Evolutionary conservation across 2,329 filamentous ascomycete species (phyloP).

Genomic region (Lasiodiplodia citricola): DNA sequence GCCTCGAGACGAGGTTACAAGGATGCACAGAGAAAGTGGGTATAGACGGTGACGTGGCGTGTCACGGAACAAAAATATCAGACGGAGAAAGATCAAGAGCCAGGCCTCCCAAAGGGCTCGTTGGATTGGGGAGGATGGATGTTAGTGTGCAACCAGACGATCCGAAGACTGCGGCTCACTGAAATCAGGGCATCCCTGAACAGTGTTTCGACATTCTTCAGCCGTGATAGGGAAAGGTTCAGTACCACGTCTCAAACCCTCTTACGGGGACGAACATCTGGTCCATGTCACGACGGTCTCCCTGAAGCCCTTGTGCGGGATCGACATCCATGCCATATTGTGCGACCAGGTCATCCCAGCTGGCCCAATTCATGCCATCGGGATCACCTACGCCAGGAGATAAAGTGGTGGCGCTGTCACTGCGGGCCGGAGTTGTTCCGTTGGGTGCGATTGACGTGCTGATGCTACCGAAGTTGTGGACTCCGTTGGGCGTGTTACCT

Average conservation of each 20-base stretch:
- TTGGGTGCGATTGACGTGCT: background rate
- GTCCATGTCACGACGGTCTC: background rate
- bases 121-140: background rate
- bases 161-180: background rate
- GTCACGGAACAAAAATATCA: background rate
- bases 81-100: background rate
- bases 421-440: background rate
- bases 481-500: slow-evolving; percentile 14
- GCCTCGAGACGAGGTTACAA: background rate
- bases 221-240: background rate
- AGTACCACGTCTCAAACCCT: slow-evolving; percentile 22
- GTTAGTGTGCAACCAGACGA: background rate
- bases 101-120: background rate
- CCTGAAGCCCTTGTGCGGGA: slow-evolving; percentile 2
- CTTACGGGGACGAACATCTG: slow-evolving; percentile 8
- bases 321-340: slow-evolving; percentile 53
- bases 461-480: slow-evolving; percentile 21
- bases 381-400: slow-evolving; percentile 13
- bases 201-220: too few species aligned
- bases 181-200: too few species aligned
- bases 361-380: slow-evolving; percentile 52
- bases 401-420: background rate
- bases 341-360: slow-evolving; percentile 55
- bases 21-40: background rate
- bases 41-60: slow-evolving; percentile 2